Evolutionary conservation across 345 rosid species (phyloP).

Genomic region (Melastoma malabathricum): DNA sequence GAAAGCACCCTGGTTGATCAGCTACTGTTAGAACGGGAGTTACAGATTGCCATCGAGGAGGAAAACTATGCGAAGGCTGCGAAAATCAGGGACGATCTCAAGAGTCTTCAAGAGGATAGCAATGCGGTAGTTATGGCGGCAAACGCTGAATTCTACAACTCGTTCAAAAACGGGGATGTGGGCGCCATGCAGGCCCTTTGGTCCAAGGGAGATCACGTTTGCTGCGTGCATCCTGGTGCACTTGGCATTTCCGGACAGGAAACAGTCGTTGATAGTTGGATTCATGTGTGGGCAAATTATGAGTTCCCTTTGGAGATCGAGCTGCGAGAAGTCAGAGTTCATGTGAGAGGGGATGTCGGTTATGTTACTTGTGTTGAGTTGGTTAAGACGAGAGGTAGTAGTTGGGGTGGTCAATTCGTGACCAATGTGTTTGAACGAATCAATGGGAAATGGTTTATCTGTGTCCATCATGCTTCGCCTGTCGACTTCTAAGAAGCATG

Average conservation of each 20-base stretch:
- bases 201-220: slow-evolving; percentile 46
- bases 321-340: slow-evolving; percentile 49
- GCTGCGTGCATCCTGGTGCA: slow-evolving; percentile 85
- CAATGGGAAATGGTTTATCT: slow-evolving; percentile 61
- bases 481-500: slow-evolving; percentile 42
- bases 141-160: slow-evolving; percentile 61
- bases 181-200: slow-evolving; percentile 60
- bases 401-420: slow-evolving; percentile 93
- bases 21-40: slow-evolving; percentile 42
- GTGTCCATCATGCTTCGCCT: slow-evolving; percentile 87
- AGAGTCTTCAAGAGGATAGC: slow-evolving; percentile 50
- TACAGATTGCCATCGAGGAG: slow-evolving; percentile 56
- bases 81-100: slow-evolving; percentile 56
- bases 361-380: slow-evolving; percentile 74
- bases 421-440: slow-evolving; percentile 79
- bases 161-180: slow-evolving; percentile 66
- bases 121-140: slow-evolving; percentile 51
- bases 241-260: slow-evolving; percentile 72
- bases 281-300: slow-evolving; percentile 76
- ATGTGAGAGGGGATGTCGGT: slow-evolving; percentile 67
- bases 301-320: slow-evolving; percentile 74
- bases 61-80: slow-evolving; percentile 88
- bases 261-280: slow-evolving; percentile 87
- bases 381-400: slow-evolving; percentile 75
- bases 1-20: slow-evolving; percentile 46